Percentiles rank a stretch among this genome's conserved stretches.
phyloP scores from a whole-genome alignment of 768 basidiomycete genomes.

The Termitomyces sp. region DNA sequence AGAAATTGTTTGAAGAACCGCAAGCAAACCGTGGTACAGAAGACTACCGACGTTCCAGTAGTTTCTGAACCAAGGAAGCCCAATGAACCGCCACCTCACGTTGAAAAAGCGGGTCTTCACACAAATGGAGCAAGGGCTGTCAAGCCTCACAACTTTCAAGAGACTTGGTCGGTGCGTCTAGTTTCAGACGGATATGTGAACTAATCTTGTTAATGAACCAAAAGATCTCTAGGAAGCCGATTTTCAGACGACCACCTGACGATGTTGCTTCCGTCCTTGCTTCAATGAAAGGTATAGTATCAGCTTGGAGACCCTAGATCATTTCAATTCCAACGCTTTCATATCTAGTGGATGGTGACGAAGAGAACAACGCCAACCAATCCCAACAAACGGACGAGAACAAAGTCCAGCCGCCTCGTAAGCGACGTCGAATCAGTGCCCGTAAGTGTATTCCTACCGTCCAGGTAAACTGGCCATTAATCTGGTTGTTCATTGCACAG shows the following conservation, averaged over 20 bases:
- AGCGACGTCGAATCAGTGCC: slow-evolving; percentile 11
- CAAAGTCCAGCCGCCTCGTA: slow-evolving; percentile 2
- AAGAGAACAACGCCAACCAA: not conserved
- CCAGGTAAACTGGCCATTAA: not conserved
- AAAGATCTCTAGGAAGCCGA: slow-evolving; percentile 8
- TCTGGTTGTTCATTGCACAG: not conserved
- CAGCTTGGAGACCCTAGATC: not conserved
- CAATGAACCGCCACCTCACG: not conserved
- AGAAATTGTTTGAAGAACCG: slow-evolving; percentile 46
- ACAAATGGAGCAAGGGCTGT: not conserved
- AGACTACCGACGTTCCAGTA: not conserved
- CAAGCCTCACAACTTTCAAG: not conserved
- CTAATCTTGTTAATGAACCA: not conserved
- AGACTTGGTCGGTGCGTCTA: slow-evolving; percentile 8
- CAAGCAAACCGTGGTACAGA: slow-evolving; percentile 28
- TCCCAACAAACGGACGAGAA: not conserved
- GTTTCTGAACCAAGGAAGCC: not conserved
- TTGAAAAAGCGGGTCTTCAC: not conserved
- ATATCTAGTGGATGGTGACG: slow-evolving; percentile 3
- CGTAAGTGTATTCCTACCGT: slow-evolving; percentile 1
- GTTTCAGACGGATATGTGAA: not conserved
- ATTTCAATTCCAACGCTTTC: not conserved
- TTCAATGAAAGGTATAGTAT: slow-evolving; percentile 13
- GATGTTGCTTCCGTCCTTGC: slow-evolving; percentile 10
- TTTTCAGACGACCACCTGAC: slow-evolving; percentile 5